Evolutionary conservation across 495 filamentous ascomycete species (phyloP), one percentile per base, ranked within the genome.

Genomic region (Hyaloscypha bicolor): DNA sequence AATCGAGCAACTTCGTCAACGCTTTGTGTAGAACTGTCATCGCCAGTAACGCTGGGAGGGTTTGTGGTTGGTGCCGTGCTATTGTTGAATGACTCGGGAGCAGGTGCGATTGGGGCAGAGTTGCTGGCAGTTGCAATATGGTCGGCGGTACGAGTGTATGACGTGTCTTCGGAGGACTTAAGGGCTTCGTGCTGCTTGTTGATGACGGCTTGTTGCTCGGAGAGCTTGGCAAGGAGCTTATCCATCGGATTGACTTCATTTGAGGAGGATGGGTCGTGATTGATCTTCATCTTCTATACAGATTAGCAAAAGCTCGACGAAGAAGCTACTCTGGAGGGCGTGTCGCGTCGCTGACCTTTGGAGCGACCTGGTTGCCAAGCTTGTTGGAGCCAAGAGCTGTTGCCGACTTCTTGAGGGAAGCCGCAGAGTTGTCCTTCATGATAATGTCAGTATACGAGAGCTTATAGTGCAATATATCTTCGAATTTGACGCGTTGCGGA

Each of bases 181-280:
- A 84, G 68, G 55, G 77, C 72, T 53, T 85, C 77, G 31, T 82
- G 81, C 72, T 88, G 87, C 64, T 85, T 83, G 62, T 80, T 78
- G 55, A 87, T 76, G n/a, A 81, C 69, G 9, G 76, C 75, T 56
- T 90, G 83, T 70, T 93, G 90, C 76, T 93, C 86, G 31, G 86
- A 83, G 56, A 94, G 83, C 72, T 86, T 88, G 9, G 89, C 83
- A 67, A 91, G 80, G 31, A 91, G 79, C 57, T 86, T 80, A 64
- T 91, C 87, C 78, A 90, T 81, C 9, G 76, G 76, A 64, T 78
- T 80, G 32, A 69, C 67, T 22, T 82, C 78, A 12, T 37, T 37
- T 31, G 60, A 59, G 19, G 74, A 48, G 4, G 64, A 59, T 5
- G 52, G 74, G 55, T 83, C 80, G 71, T 81, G 80, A 59, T 71